These are phyloP conservation scores for Fonticula alba DNA, from an alignment of 78 protist genomes.

Conservation along the genomic window DNA sequence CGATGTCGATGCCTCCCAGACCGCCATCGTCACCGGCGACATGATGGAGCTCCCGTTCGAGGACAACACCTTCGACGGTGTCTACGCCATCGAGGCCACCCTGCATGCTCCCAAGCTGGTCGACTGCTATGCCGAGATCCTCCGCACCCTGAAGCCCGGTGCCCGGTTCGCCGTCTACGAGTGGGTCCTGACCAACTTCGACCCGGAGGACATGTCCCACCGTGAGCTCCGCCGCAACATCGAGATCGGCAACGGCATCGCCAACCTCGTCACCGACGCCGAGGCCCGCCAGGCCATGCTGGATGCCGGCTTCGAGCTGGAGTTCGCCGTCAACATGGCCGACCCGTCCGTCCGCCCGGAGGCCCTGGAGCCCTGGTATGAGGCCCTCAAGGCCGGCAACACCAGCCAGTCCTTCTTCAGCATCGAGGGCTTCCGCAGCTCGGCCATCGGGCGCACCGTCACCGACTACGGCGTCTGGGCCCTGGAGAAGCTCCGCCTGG, in stretches of 20 bases:
- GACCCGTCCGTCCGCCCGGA: neutral
- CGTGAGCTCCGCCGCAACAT: slow-evolving; percentile 40
- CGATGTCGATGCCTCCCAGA: too few relatives aligned
- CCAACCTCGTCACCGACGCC: slow-evolving; percentile 30
- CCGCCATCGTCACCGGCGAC: too few relatives aligned
- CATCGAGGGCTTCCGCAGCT: neutral
- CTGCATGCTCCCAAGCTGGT: slow-evolving; percentile 68
- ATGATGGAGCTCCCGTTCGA: slow-evolving; percentile 46
- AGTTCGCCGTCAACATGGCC: neutral
- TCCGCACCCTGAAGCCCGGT: slow-evolving; percentile 71
- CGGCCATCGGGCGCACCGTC: neutral
- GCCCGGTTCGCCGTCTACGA: slow-evolving; percentile 54
- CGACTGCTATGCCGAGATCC: slow-evolving; percentile 38
- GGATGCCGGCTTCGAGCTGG: slow-evolving; percentile 48
- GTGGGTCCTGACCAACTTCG: slow-evolving; percentile 65
- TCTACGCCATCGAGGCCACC: slow-evolving; percentile 67
- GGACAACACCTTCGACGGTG: slow-evolving; percentile 56
- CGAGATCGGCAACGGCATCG: slow-evolving; percentile 62
- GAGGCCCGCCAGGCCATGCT: slow-evolving; percentile 22
- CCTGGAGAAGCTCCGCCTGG: neutral
- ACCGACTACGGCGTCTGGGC: neutral
- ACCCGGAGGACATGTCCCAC: slow-evolving; percentile 32
- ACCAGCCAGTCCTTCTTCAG: slow-evolving; percentile 1
- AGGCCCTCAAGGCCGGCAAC: slow-evolving; percentile 5
- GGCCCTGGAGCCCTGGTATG: slow-evolving; percentile 18